Evolutionary conservation across 2,329 filamentous ascomycete genomes (phyloP), one percentile per base, ranked within the genome.

Genomic region (Berkeleyomyces basicola): DNA sequence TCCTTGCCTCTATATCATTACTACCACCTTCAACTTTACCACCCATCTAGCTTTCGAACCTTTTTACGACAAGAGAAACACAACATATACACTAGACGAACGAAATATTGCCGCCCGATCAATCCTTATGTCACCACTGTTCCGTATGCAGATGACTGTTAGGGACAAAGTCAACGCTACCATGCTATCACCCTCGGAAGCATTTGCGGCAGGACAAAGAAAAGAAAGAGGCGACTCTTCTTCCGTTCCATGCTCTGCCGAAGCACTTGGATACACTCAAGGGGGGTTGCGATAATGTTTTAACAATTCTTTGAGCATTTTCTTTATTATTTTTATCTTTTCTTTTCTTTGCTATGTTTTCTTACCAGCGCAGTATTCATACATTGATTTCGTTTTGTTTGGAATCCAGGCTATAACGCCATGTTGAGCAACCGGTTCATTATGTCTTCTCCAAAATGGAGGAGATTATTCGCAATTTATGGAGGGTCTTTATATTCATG

Each of bases 221-320:
- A 57, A 61, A 61, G 60, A 58, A 62, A 64, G 60, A 64, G 60
- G 60, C 55, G 57, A 64, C 63, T 64, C 63, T 64, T 64, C 23
- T 64, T 60, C 43, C 60, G 60, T 64, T 64, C 63, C 63, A 64
- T 60, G 63, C 63, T 64, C 61, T 64, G 63, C 63, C 63, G 63
- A 64, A 64, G 63, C 63, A 64, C 63, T 64, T 64, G 63, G 63
- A 64, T 40, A 64, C 60, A 47, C 42, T 53, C 23, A 62, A 64
- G 59, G 59, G 59, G 57, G 61, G 60, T 60, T 60, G 49, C n/a
- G 39, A 31, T 39, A 7, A 39, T 55, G 51, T 39, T 55, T 39
- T 55, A 55, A n/a, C 39, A 11, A 37, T 37, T 53, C 37, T 39
- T 39, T 10, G 51, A 39, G 11, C 51, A 55, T 55, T 55, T 55